Evolutionary conservation across 2,329 filamentous ascomycete species (phyloP).

Genomic region (Colletotrichum falcatum): DNA sequence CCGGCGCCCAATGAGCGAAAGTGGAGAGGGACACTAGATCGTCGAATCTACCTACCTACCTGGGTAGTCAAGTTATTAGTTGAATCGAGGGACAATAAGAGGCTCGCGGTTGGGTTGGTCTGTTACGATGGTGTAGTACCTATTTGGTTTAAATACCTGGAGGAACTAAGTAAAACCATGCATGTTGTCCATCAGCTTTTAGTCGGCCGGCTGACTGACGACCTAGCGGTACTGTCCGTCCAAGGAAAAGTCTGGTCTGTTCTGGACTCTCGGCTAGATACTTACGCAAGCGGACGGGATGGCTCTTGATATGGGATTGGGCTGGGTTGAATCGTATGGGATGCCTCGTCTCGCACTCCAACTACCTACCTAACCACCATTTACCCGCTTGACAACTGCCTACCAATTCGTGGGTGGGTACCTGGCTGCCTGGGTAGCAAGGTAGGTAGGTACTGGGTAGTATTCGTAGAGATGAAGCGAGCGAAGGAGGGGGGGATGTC

Average conservation of each 20-base stretch:
- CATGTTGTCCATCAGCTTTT: no score
- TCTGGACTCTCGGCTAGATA: neutral
- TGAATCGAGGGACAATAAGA: neutral
- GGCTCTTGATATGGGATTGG: neutral
- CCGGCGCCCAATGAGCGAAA: neutral
- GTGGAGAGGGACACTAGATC: neutral
- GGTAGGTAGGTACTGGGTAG: no score
- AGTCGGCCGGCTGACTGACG: neutral
- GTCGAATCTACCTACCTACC: neutral
- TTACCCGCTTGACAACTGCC: neutral
- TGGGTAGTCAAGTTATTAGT: no score
- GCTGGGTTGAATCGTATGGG: neutral
- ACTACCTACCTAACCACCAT: no score
- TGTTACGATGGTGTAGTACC: neutral
- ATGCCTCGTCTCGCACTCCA: neutral
- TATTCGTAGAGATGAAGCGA: neutral
- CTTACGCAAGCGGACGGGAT: neutral
- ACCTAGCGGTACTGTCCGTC: neutral
- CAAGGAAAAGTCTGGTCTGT: neutral
- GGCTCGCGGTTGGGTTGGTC: neutral
- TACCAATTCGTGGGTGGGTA: no score
- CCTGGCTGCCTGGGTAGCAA: no score
- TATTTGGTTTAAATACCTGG: neutral
- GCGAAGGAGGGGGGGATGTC: neutral
- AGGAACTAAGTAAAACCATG: neutral